Percentiles rank a stretch among this genome's conserved stretches.
phyloP scores from a whole-genome alignment of 1,284 basidiomycete species.

The Sutorius eximius region DNA sequence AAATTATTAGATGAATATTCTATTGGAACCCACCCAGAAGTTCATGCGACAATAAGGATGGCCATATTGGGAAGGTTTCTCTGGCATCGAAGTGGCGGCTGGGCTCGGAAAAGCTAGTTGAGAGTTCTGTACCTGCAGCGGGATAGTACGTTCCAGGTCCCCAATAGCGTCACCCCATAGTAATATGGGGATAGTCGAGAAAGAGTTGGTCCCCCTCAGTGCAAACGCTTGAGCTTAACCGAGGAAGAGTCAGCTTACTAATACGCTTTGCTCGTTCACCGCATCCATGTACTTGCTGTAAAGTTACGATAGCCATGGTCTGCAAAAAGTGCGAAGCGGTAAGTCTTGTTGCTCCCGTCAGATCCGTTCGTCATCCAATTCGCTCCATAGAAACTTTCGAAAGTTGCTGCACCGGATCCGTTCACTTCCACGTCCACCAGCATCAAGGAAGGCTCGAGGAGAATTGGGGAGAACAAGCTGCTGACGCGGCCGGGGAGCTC shows the following conservation, averaged over 20 bases:
- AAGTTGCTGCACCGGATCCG: slow-evolving; percentile 78
- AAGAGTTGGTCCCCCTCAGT: background rate
- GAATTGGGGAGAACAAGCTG: slow-evolving; percentile 82
- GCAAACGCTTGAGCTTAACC: background rate
- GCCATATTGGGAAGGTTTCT: slow-evolving; percentile 23
- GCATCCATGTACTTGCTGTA: slow-evolving; percentile 12
- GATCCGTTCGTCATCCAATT: slow-evolving; percentile 8
- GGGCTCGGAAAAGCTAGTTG: slow-evolving; percentile 8
- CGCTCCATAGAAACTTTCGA: slow-evolving; percentile 68
- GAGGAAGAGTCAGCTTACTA: slow-evolving; percentile 15
- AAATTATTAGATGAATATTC: slow-evolving; percentile 29
- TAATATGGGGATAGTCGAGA: background rate
- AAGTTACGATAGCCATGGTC: slow-evolving; percentile 51
- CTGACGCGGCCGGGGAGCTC: slow-evolving; percentile 61
- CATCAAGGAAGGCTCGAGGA: slow-evolving; percentile 77
- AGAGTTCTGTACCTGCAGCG: background rate
- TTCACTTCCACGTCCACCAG: slow-evolving; percentile 68
- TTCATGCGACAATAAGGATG: slow-evolving; percentile 28
- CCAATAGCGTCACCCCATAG: background rate
- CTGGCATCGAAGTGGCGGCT: background rate
- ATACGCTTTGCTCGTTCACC: slow-evolving; percentile 3
- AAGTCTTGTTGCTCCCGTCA: slow-evolving; percentile 19
- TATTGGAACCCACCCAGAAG: slow-evolving; percentile 25
- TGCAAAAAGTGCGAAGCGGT: slow-evolving; percentile 76
- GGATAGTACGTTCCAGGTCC: background rate